Percentiles rank a stretch among this genome's conserved stretches.
phyloP scores from a whole-genome alignment of 2,329 filamentous ascomycete genomes.

The Ophiobolus disseminans region DNA sequence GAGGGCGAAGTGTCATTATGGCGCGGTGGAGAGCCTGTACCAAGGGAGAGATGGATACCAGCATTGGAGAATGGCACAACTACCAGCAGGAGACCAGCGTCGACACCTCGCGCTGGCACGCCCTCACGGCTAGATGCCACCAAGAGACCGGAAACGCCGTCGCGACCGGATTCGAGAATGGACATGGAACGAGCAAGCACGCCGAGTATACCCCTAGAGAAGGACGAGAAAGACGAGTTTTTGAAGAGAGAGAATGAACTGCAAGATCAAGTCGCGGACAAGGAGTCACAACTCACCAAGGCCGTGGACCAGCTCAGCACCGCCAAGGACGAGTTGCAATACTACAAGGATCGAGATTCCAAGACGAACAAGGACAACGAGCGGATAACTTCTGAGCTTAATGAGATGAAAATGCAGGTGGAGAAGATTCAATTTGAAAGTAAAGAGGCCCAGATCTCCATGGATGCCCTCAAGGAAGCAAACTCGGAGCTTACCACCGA shows the following conservation, averaged over 20 bases:
- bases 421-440: slow-evolving; percentile 95
- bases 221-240: slow-evolving; percentile 97
- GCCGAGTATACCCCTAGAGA: slow-evolving; percentile 86
- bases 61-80: slow-evolving; percentile 65
- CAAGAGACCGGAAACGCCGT: slow-evolving; percentile 49
- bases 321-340: slow-evolving; percentile 82
- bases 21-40: slow-evolving; percentile 86
- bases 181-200: slow-evolving; percentile 83
- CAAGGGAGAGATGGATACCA: slow-evolving; percentile 85
- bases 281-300: slow-evolving; percentile 79
- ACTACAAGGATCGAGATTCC: slow-evolving; percentile 84
- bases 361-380: slow-evolving; percentile 91
- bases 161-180: slow-evolving; percentile 68
- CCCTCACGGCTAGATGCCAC: slow-evolving; percentile 63
- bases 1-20: slow-evolving; percentile 86
- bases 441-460: slow-evolving; percentile 96
- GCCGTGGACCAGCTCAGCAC: slow-evolving; percentile 83
- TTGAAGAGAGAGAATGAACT: slow-evolving; percentile 93
- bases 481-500: slow-evolving; percentile 91
- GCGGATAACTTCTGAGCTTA: slow-evolving; percentile 80
- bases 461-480: slow-evolving; percentile 96
- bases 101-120: slow-evolving; percentile 65
- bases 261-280: slow-evolving; percentile 94
- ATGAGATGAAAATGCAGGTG: slow-evolving; percentile 94
- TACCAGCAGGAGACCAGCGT: slow-evolving; percentile 55